phyloP scores from a whole-genome alignment of 2,329 filamentous ascomycete species.

The Bipolaris bicolor region DNA sequence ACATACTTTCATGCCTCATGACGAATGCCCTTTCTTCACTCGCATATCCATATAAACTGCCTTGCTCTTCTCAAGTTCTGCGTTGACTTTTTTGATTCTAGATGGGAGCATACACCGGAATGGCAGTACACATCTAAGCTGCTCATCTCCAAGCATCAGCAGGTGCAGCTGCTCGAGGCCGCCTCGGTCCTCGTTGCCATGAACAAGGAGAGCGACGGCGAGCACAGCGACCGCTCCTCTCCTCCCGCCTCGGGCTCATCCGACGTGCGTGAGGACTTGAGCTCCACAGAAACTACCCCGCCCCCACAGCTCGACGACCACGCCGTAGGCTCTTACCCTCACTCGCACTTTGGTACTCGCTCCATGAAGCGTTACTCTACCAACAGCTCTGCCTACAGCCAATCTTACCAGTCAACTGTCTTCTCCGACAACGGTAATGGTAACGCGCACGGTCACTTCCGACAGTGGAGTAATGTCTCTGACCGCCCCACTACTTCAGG shows the following conservation, averaged over 20 bases:
- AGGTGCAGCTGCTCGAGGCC: constrained; percentile 95
- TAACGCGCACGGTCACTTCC: constrained; percentile 65
- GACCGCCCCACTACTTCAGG: constrained; percentile 79
- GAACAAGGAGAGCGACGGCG: constrained; percentile 70
- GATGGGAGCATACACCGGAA: constrained; percentile 99
- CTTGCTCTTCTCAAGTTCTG: constrained; percentile 25
- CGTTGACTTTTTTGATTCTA: constrained; percentile 57
- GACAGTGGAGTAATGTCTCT: constrained; percentile 70
- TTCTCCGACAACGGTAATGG: constrained; percentile 63
- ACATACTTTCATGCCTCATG: constrained; percentile 51
- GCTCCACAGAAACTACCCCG: constrained; percentile 91
- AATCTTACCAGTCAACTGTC: constrained; percentile 80
- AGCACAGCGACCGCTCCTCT: constrained; percentile 79
- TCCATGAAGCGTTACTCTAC: constrained; percentile 55
- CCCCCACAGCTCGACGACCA: constrained; percentile 76
- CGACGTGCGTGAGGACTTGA: constrained; percentile 74
- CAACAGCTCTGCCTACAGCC: constrained; percentile 63
- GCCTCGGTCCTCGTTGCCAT: constrained; percentile 95
- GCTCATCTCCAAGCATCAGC: constrained; percentile 98
- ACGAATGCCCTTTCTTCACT: constrained; percentile 46
- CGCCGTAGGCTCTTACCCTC: constrained; percentile 56
- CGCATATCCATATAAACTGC: constrained; percentile 19
- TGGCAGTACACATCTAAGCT: constrained; percentile 97
- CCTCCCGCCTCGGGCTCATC: constrained; percentile 82
- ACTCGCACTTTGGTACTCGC: constrained; percentile 42